Percentiles rank a stretch among this genome's conserved stretches.
phyloP scores from a whole-genome alignment of 225 moss, liverwort and hornwort species.

The Pleurozium schreberi region DNA sequence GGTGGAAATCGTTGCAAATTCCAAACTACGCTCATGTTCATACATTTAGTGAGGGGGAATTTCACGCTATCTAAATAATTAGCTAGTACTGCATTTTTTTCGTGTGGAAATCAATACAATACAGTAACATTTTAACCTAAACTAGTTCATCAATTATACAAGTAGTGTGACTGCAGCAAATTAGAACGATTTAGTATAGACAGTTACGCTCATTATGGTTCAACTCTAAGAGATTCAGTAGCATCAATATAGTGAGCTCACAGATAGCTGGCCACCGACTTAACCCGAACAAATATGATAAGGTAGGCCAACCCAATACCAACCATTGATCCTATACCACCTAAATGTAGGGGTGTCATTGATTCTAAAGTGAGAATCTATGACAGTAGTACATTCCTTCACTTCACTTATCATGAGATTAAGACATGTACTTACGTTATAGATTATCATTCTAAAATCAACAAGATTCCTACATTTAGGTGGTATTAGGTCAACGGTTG shows the following conservation, averaged over 20 bases:
- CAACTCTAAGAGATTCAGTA: background rate
- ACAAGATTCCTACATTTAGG: too few species aligned
- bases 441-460: too few species aligned
- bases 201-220: background rate
- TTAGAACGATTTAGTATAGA: background rate
- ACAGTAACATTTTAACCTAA: background rate
- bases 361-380: too few species aligned
- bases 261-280: background rate
- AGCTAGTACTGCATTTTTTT: too few species aligned
- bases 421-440: too few species aligned
- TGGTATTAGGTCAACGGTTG: too few species aligned
- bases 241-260: background rate
- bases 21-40: background rate
- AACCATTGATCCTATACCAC: too few species aligned
- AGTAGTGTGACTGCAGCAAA: background rate
- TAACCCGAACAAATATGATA: background rate
- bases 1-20: background rate
- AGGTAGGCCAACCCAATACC: too few species aligned
- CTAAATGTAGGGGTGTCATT: too few species aligned
- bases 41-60: background rate
- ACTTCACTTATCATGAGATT: too few species aligned
- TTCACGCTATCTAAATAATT: background rate
- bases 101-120: background rate
- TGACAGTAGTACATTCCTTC: too few species aligned
- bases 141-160: background rate